These are phyloP conservation scores for Cyberlindnera mycetangii DNA, from an alignment of 805 yeast genomes.

Conservation along the genomic window DNA sequence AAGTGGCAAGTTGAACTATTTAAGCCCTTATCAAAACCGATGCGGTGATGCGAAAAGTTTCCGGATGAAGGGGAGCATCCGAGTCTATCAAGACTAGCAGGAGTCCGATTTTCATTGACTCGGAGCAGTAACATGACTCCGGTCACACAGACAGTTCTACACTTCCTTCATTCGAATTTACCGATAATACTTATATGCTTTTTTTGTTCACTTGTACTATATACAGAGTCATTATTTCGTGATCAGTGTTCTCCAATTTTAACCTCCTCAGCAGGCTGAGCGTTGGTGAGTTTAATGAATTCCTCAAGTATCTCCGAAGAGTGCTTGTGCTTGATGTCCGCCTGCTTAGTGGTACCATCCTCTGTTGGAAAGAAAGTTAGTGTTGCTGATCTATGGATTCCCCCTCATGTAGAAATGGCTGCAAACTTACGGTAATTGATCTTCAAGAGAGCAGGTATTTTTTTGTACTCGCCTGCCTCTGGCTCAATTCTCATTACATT, in stretches of 20 bases:
- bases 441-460: constrained; percentile 43
- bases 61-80: constrained; percentile 2
- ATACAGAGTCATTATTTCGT: constrained; percentile 6
- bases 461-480: constrained; percentile 39
- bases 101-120: background rate
- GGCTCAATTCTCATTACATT: constrained; percentile 53
- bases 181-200: too few species aligned
- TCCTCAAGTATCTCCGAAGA: constrained; percentile 54
- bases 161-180: background rate
- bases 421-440: constrained; percentile 32
- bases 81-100: background rate
- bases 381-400: background rate
- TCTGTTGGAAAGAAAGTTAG: constrained; percentile 3
- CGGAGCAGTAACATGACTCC: background rate
- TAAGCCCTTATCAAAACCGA: background rate
- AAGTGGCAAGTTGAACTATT: background rate
- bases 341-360: constrained; percentile 36
- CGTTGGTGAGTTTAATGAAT: constrained; percentile 49
- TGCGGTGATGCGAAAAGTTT: background rate
- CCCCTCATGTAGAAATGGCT: background rate
- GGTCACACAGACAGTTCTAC: background rate
- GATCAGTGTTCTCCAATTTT: constrained; percentile 5
- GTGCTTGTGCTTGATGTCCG: constrained; percentile 53
- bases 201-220: background rate
- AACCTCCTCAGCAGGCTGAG: constrained; percentile 44